Evolutionary conservation across 2,329 filamentous ascomycete species (phyloP).

Genomic region (Beauveria brongniartii): DNA sequence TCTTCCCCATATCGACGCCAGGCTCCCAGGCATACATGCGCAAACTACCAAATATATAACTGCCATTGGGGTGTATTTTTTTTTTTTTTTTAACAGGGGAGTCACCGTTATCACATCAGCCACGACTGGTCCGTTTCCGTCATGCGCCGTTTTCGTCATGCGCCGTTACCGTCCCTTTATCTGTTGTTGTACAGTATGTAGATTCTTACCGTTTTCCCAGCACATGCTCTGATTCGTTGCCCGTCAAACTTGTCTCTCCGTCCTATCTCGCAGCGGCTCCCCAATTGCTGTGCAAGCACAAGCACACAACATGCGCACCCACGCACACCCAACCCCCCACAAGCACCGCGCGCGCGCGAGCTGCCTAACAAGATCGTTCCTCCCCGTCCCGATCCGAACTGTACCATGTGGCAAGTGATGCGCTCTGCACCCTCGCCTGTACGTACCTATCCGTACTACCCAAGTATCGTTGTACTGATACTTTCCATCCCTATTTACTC

Average conservation of each 20-base stretch:
- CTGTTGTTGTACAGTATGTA: too few relatives aligned
- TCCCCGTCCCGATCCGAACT: slow-evolving; percentile 9
- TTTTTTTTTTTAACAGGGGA: too few relatives aligned
- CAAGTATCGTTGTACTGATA: neutral
- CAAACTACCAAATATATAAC: neutral
- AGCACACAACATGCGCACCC: neutral
- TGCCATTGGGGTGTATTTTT: neutral
- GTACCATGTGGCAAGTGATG: neutral
- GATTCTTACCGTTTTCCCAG: too few relatives aligned
- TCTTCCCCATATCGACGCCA: slow-evolving; percentile 7
- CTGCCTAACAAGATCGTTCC: slow-evolving; percentile 10
- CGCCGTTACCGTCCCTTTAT: too few relatives aligned
- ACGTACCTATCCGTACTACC: neutral
- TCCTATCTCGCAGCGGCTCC: neutral
- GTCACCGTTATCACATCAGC: neutral
- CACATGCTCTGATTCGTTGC: too few relatives aligned
- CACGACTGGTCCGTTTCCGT: neutral
- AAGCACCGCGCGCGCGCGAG: too few relatives aligned
- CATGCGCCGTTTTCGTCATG: neutral
- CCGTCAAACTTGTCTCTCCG: neutral
- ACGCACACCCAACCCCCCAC: neutral
- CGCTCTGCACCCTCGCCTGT: neutral
- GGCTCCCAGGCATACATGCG: slow-evolving; percentile 5
- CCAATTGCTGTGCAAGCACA: neutral
- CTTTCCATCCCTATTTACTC: slow-evolving; percentile 1